Base-by-base conservation (phyloP, 2,329 filamentous ascomycete species). In the Pseudogymnoascus sp. region DNA sequence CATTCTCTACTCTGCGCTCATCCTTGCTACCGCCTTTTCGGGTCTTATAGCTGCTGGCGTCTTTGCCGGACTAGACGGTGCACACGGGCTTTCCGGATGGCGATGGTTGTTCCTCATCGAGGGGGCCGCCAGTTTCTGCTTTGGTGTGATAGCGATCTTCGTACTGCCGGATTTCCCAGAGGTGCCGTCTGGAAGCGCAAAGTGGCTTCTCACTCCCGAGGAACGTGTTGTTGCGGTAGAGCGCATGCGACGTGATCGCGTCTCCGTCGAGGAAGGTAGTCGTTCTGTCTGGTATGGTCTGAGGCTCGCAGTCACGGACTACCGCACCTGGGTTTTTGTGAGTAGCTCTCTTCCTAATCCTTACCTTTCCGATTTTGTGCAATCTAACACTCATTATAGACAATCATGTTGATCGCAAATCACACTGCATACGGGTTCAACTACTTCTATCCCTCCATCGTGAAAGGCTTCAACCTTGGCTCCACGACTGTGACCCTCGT, bases 21-120 rank as follows among this genome's bases (percentile, higher is more conserved):
- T 74, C 21, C 67, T 77, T 9, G 73, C 75, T 21, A 73, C 70
- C 5, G 70, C 72, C 13, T 77, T 77, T 59, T 70, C 71, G 4
- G 75, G 75, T n/a, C 70, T 77, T 9, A 75, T 77, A 44, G 74
- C 73, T 4, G 70, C 71, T 7, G 75, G 70, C 2, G 72, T 74
- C 19, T 73, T 75, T 38, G 66, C 67, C n/a, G 68, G 67, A n/a
- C 68, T 77, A 60, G 75, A 78, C 61, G 71, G 72, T n/a, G 67
- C 65, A 2, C 66, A 62, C 26, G 75, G 76, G 1, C 64, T 78
- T 10, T 66, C 67, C 4, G 76, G 75, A n/a, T 80, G 77, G 78
- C 68, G 72, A 60, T 79, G 77, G 77, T 68, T 78, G 1, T 78
- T 77, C 67, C 74, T 78, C 53, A 72, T 79, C 15, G 73, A 78